Conservation (phyloP, 1,284 basidiomycete species). For the Butyriboletus appendiculatus region DNA sequence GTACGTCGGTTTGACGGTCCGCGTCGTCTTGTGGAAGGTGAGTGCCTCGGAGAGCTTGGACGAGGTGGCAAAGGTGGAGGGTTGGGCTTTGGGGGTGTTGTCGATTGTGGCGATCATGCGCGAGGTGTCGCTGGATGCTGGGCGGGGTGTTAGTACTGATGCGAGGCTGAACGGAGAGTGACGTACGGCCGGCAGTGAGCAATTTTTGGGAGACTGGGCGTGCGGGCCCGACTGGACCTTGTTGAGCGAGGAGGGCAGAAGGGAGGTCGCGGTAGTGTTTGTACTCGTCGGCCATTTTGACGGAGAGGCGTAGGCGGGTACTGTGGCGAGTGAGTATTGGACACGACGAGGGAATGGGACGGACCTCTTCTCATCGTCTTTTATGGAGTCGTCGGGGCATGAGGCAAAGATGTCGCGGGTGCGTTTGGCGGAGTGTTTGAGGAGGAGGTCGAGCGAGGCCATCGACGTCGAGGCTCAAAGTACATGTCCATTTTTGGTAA, state of each 20-base stretch:
- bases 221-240: conserved; percentile 78
- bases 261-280: conserved; percentile 86
- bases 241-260: conserved; percentile 77
- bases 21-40: conserved; percentile 86
- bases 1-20: conserved; percentile 91
- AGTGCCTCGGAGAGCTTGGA: conserved; percentile 82
- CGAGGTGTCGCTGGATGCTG: conserved; percentile 52
- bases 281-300: conserved; percentile 88
- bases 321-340: conserved; percentile 39
- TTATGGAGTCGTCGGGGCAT: conserved; percentile 56
- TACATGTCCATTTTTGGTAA: conserved; percentile 15
- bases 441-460: conserved; percentile 61
- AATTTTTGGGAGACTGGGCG: conserved; percentile 62
- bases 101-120: conserved; percentile 71
- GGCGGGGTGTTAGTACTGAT: neutral
- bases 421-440: conserved; percentile 62
- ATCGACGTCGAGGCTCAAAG: conserved; percentile 33
- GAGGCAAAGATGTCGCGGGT: conserved; percentile 70
- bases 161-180: neutral
- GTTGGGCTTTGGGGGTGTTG: conserved; percentile 60
- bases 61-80: conserved; percentile 66
- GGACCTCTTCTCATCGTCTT: conserved; percentile 71
- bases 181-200: conserved; percentile 69
- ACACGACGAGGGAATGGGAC: conserved; percentile 11
- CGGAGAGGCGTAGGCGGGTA: conserved; percentile 62